These are phyloP conservation scores for Tritrichomonas foetus DNA, from an alignment of 208 protist species.

Conservation along the genomic window DNA sequence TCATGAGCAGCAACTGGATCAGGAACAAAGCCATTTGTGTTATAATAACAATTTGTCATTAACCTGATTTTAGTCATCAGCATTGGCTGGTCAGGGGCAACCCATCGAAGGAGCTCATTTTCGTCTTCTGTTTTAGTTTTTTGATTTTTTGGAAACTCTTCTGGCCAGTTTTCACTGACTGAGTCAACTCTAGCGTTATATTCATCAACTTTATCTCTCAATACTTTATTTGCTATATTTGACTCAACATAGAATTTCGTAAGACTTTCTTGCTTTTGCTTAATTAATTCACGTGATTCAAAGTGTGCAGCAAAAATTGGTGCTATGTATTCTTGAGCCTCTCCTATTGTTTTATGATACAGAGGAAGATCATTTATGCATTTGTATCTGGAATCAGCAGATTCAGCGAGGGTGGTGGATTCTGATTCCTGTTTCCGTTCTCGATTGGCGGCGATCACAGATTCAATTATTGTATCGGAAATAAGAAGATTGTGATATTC, in stretches of 20 bases:
- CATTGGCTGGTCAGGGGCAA: background rate
- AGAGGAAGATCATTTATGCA: background rate
- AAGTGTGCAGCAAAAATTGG: background rate
- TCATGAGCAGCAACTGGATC: background rate
- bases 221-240: background rate
- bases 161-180: background rate
- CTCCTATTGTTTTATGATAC: background rate
- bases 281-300: background rate
- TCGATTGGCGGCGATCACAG: background rate
- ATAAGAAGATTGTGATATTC: background rate
- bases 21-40: background rate
- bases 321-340: background rate
- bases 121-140: background rate
- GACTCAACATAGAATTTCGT: background rate
- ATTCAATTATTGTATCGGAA: background rate
- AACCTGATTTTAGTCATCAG: background rate
- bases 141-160: background rate
- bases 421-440: background rate
- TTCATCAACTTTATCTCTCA: background rate
- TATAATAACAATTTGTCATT: background rate
- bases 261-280: background rate
- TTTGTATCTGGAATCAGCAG: background rate
- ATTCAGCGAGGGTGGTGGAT: background rate
- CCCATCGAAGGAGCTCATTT: background rate
- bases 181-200: background rate